Evolutionary conservation across 2,329 filamentous ascomycete species (phyloP).

Genomic region (Erysiphe pisi): DNA sequence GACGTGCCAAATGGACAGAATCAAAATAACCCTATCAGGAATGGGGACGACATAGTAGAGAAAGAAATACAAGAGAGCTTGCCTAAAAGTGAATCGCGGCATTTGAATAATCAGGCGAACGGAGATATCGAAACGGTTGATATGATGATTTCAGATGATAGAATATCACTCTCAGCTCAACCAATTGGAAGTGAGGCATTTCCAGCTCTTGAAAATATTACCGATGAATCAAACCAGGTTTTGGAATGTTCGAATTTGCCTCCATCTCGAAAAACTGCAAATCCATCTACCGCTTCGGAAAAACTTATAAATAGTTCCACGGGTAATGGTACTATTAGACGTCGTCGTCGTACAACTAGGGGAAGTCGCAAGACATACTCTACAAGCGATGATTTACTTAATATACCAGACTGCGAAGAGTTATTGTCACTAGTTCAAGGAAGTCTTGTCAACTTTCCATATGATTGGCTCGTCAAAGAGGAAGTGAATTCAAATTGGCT

Average conservation of each 20-base stretch:
- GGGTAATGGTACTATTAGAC: constrained; percentile 36
- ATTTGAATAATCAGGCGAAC: constrained; percentile 32
- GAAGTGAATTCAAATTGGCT: constrained; percentile 93
- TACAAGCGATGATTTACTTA: constrained; percentile 63
- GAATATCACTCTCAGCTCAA: constrained; percentile 40
- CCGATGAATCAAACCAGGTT: constrained; percentile 32
- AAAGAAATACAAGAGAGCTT: constrained; percentile 32
- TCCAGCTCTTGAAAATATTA: constrained; percentile 40
- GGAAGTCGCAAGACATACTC: constrained; percentile 54
- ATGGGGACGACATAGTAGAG: constrained; percentile 34
- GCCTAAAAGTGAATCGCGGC: constrained; percentile 30
- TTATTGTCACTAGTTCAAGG: constrained; percentile 75
- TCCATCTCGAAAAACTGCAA: constrained; percentile 46
- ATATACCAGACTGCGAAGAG: constrained; percentile 65
- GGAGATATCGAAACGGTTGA: constrained; percentile 33
- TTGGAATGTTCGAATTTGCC: constrained; percentile 35
- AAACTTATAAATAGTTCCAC: constrained; percentile 29
- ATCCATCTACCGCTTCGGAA: constrained; percentile 37
- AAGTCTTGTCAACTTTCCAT: constrained; percentile 81
- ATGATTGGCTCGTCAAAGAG: constrained; percentile 88
- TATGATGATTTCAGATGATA: constrained; percentile 32
- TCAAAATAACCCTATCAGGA: constrained; percentile 32
- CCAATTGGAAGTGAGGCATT: constrained; percentile 42
- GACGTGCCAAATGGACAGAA: constrained; percentile 30
- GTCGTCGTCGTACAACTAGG: constrained; percentile 56